Conservation (phyloP, 257 asterid genomes). For the Fraxinus pennsylvanica region DNA sequence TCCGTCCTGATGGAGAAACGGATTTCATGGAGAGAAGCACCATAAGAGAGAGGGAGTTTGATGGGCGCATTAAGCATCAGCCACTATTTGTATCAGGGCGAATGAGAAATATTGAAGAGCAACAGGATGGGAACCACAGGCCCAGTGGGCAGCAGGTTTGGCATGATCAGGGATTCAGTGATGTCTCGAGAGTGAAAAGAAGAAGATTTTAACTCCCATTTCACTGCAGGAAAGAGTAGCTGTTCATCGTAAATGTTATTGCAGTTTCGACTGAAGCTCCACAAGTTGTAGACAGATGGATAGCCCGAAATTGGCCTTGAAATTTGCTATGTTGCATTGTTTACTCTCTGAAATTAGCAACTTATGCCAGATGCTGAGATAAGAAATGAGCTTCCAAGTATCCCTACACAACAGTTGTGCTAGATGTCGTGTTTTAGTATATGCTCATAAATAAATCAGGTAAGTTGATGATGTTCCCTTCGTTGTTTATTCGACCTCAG, state of each 20-base stretch:
- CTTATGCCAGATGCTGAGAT: not conserved
- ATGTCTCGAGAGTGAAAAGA: constrained; percentile 57
- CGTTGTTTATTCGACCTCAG: not conserved
- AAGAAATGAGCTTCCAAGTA: not conserved
- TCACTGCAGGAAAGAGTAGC: not conserved
- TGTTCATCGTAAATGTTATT: not conserved
- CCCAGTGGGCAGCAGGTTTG: constrained; percentile 56
- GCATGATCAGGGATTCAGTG: constrained; percentile 68
- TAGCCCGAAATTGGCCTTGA: not conserved
- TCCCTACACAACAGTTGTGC: not conserved
- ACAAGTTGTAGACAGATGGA: not conserved
- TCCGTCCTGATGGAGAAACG: constrained; percentile 53
- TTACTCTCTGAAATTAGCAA: not conserved
- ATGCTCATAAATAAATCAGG: not conserved
- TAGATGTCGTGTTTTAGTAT: not conserved
- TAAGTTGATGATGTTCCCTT: not conserved
- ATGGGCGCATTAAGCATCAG: constrained; percentile 60
- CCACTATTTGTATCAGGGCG: constrained; percentile 46
- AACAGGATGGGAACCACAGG: constrained; percentile 59
- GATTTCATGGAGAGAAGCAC: constrained; percentile 66
- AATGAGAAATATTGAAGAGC: constrained; percentile 62
- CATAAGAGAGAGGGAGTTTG: constrained; percentile 74
- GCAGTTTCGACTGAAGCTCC: not conserved
- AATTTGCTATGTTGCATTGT: not conserved
- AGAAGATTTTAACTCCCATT: constrained; percentile 57